These are phyloP conservation scores for Mycena latifolia DNA, from an alignment of 768 basidiomycete genomes.

Conservation along the genomic window DNA sequence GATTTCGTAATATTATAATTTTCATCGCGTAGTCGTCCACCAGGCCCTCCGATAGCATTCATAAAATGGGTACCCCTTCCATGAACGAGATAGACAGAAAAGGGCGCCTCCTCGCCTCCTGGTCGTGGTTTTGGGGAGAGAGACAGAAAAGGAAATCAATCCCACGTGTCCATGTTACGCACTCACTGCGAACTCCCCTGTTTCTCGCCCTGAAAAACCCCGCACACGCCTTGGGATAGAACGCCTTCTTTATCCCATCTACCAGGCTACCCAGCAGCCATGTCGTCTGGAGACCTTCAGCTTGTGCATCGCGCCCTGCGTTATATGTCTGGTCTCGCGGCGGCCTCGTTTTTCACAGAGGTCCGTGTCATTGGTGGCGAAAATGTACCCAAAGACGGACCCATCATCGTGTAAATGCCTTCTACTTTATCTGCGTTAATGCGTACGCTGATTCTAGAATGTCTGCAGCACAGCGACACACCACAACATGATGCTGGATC, in stretches of 20 bases:
- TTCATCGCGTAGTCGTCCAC: too few relatives aligned
- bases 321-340: conserved; percentile 76
- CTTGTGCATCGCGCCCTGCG: conserved; percentile 80
- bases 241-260: neutral
- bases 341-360: conserved; percentile 90
- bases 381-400: conserved; percentile 88
- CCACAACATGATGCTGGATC: conserved; percentile 97
- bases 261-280: conserved; percentile 2
- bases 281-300: conserved; percentile 47
- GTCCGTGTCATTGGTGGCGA: conserved; percentile 89
- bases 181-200: neutral
- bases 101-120: too few relatives aligned
- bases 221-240: neutral
- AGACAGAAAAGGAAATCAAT: neutral
- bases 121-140: too few relatives aligned
- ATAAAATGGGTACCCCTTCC: too few relatives aligned
- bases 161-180: neutral
- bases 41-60: too few relatives aligned
- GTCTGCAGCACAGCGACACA: conserved; percentile 81
- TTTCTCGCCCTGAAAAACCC: neutral
- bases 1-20: too few relatives aligned
- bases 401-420: conserved; percentile 88
- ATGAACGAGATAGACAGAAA: too few relatives aligned
- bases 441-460: conserved; percentile 11
- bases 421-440: conserved; percentile 1